Evolutionary conservation across 78 protist species (phyloP).

Genomic region (Pigoraptor vietnamica): DNA sequence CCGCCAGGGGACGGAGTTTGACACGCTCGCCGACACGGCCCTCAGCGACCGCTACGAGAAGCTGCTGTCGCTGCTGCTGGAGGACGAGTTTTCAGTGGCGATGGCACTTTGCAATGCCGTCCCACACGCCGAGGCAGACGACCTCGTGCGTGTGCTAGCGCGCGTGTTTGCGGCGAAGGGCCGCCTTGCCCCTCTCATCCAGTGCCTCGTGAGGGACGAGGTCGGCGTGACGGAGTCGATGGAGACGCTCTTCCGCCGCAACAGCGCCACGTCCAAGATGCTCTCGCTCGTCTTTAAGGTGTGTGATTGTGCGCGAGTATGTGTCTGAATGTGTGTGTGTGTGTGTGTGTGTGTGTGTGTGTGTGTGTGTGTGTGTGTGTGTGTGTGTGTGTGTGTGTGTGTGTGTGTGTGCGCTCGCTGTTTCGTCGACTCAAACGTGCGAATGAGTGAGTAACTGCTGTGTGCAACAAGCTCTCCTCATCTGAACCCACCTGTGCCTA

Average conservation of each 20-base stretch:
- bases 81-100: neutral
- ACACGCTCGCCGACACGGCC: constrained; percentile 4
- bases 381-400: too few relatives aligned
- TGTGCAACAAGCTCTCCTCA: too few relatives aligned
- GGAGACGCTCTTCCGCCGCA: constrained; percentile 38
- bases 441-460: too few relatives aligned
- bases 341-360: too few relatives aligned
- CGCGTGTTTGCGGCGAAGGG: neutral
- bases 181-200: neutral
- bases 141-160: neutral
- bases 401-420: too few relatives aligned
- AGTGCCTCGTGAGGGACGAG: neutral
- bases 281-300: constrained; percentile 20
- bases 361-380: too few relatives aligned
- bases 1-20: constrained; percentile 51
- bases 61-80: constrained; percentile 14
- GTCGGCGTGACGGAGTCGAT: constrained; percentile 17
- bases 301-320: too few relatives aligned
- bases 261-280: constrained; percentile 40
- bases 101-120: neutral
- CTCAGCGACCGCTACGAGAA: constrained; percentile 17
- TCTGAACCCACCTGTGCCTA: too few relatives aligned
- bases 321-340: too few relatives aligned
- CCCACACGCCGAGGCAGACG: neutral
- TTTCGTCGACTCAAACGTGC: too few relatives aligned